Evolutionary conservation across 805 yeast species (phyloP).

Genomic region (Candida maltosa): DNA sequence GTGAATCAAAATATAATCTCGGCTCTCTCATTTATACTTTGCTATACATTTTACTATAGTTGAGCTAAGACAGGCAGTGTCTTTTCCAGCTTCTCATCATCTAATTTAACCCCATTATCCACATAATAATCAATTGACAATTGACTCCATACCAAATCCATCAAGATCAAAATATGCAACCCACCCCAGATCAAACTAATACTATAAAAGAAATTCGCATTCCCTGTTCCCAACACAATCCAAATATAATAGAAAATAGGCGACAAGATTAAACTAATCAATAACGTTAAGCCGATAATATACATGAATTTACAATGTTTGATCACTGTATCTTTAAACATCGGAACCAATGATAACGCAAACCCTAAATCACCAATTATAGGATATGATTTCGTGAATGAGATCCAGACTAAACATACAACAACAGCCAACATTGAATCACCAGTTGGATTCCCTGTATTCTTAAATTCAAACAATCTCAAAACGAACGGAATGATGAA

Average conservation of each 20-base stretch:
- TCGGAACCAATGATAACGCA: slow-evolving; percentile 33
- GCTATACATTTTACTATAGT: slow-evolving; percentile 8
- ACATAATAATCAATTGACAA: slow-evolving; percentile 59
- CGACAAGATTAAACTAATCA: slow-evolving; percentile 57
- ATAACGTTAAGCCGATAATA: slow-evolving; percentile 44
- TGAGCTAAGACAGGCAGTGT: too few relatives aligned
- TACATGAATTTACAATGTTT: slow-evolving; percentile 48
- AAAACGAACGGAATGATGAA: slow-evolving; percentile 74
- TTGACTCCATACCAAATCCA: slow-evolving; percentile 82
- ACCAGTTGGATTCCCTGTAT: slow-evolving; percentile 5
- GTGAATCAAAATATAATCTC: too few relatives aligned
- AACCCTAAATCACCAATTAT: slow-evolving; percentile 70
- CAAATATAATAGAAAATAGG: slow-evolving; percentile 92
- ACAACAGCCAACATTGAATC: slow-evolving; percentile 59
- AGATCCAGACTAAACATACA: slow-evolving; percentile 40
- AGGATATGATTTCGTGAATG: slow-evolving; percentile 82
- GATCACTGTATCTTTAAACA: slow-evolving; percentile 45
- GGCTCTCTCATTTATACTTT: not conserved
- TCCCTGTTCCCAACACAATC: slow-evolving; percentile 93
- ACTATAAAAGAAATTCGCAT: slow-evolving; percentile 94
- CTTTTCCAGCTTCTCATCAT: slow-evolving; percentile 10
- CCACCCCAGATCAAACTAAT: slow-evolving; percentile 77
- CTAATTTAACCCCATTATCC: slow-evolving; percentile 30
- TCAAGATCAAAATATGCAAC: slow-evolving; percentile 62
- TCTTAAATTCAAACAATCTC: slow-evolving; percentile 45